Evolutionary conservation across 2,329 filamentous ascomycete genomes (phyloP), one percentile per base, ranked within the genome.

Genomic region (Bipolaris bicolor): DNA sequence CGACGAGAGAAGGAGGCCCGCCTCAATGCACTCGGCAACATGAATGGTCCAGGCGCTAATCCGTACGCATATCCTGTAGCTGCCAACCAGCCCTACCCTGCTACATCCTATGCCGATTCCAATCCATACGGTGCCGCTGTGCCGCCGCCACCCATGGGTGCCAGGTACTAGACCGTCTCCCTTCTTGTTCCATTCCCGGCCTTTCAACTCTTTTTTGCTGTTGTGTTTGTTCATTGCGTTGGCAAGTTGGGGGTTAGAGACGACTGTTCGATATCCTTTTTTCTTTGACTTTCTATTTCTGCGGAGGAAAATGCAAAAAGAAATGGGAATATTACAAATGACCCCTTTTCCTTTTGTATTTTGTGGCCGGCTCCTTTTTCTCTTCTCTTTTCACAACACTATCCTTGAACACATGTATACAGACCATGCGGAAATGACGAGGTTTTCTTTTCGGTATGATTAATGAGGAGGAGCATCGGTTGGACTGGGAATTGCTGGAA

Each of bases 1-100:
- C 70, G 71, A 46, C 68, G 69, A 20, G 79, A 81, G 59, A 79
- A 77, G 59, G 73, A 81, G 61, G 78, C 81, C 62, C 76, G 81
- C 60, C 68, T 71, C 39, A 76, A 80, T 60, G 66, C 75, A 66
- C 57, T 77, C 66, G 63, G 67, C 68, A 62, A 77, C 75, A 67
- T 73, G 74, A 74, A 61, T 61, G 57, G 55, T 34, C 49, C 62
- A 65, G 66, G 58, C 65, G 64, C 67, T 73, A 76, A 73, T 66
- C 70, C 72, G 64, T 76, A 78, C 64, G 69, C 70, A 56, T 75
- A 75, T 66, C 74, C 74, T 70, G 68, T 72, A 76, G 66, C 68
- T 65, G 64, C 69, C 63, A 57, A 44, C 39, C 57, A 77, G 55
- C 22, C 72, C 48, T 72, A 76, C 58, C 77, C 75, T 44, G 76